Evolutionary conservation across 192 early-diverging fungal species (phyloP), one percentile per base, ranked within the genome.

Genomic region (Entomortierella parvispora): DNA sequence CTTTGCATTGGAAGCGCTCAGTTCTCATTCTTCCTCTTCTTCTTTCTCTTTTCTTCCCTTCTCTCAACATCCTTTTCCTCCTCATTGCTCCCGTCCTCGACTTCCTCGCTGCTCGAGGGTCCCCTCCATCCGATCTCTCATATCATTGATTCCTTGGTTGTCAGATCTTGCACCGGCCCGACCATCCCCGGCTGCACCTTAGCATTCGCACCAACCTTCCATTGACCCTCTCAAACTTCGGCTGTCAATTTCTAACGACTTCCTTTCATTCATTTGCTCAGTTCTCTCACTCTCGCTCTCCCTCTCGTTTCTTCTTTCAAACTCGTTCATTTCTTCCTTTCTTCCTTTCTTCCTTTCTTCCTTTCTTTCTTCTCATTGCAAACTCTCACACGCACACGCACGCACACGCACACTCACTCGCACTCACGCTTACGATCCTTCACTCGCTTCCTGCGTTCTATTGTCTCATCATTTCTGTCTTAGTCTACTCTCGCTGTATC

Each of bases 151-250:
- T 42, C 54, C 8, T 32, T 37, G 18, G 17, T 55, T 5, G 31
- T 9, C 33, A 6, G 4, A 9, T 32, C 33, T 56, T 32, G 7
- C 22, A 6, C 33, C 18, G 11, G 3, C 20, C 1, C n/a, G 14
- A 40, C 49, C 33, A 25, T 60, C 52, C 49, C 49, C 49, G 57
- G 50, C 57, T 8, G 2, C 32, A 44, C 17, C 20, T 29, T 28
- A 50, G 65, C 34, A 23, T n/a, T 22, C 11, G 12, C 42, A 33
- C 23, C 32, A 18, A 40, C 37, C 37, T 40, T 40, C 37, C 37
- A 40, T 40, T 40, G 65, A 58, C 29, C 50, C 34, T 66, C 42
- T 56, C 64, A 44, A 66, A 66, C 65, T 29, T 58, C 37, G 37
- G 37, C 37, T 40, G 37, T 58, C 54, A 23, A 34, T 56, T 20